These are phyloP conservation scores for Akebia trifoliata DNA, from an alignment of 164 flowering plant species.

Conservation along the genomic window DNA sequence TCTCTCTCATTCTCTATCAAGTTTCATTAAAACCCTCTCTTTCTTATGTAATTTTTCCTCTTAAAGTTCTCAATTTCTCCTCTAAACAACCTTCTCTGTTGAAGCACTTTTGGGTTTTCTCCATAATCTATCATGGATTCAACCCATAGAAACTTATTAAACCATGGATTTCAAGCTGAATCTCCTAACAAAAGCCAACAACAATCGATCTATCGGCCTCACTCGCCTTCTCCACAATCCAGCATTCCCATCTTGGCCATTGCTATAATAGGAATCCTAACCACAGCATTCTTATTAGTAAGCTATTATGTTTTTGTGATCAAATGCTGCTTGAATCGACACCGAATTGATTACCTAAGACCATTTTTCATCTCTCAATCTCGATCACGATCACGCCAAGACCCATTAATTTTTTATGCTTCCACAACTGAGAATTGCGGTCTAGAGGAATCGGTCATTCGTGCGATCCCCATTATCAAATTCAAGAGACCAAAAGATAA, in stretches of 20 bases:
- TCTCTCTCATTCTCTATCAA: too few species aligned
- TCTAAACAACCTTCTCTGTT: too few species aligned
- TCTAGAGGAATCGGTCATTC: conserved; percentile 63
- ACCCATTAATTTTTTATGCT: conserved; percentile 29
- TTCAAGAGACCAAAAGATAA: conserved; percentile 32
- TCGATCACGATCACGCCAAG: conserved; percentile 23
- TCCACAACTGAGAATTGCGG: conserved; percentile 40
- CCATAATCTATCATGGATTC: too few species aligned
- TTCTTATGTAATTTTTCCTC: too few species aligned
- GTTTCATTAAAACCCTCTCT: too few species aligned
- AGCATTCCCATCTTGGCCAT: conserved; percentile 75
- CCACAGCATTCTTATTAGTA: conserved; percentile 73
- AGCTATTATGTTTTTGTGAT: conserved; percentile 88
- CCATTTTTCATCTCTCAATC: conserved; percentile 42
- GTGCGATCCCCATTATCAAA: conserved; percentile 63
- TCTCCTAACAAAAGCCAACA: too few species aligned
- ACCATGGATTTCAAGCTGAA: too few species aligned
- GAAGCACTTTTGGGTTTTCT: too few species aligned
- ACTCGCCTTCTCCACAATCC: conserved; percentile 30
- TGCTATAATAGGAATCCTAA: conserved; percentile 71
- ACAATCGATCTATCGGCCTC: too few species aligned
- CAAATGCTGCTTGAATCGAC: conserved; percentile 85
- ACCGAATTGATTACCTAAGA: conserved; percentile 41
- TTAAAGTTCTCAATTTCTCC: too few species aligned
- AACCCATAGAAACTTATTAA: too few species aligned